A percentile compares a stretch with the other conserved stretches of the same genome.
phyloP scores from a whole-genome alignment of 352 stramenopile genomes.

The Aphanomyces cochlioides region DNA sequence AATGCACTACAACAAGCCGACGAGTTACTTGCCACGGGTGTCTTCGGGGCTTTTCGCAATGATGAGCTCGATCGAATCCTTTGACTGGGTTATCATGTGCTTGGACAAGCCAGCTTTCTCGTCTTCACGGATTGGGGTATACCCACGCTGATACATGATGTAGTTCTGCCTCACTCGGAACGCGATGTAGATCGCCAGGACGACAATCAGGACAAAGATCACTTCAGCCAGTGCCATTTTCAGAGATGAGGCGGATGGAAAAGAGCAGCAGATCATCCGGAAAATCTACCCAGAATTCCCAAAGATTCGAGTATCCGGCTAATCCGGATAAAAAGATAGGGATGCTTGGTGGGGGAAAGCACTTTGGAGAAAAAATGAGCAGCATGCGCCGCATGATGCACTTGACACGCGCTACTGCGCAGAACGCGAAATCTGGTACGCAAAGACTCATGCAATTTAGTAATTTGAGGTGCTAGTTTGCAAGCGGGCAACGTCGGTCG shows the following conservation, averaged over 20 bases:
- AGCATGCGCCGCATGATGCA: conserved; percentile 18
- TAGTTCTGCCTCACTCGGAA: conserved; percentile 25
- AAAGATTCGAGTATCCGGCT: neutral
- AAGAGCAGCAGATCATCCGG: neutral
- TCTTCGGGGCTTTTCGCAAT: conserved; percentile 14
- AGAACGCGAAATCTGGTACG: conserved; percentile 5
- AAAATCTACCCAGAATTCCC: no score
- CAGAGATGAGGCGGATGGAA: neutral
- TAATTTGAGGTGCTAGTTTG: conserved; percentile 22
- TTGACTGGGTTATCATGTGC: conserved; percentile 49
- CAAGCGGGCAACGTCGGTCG: conserved; percentile 16
- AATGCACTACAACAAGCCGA: neutral
- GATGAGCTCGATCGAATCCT: conserved; percentile 51
- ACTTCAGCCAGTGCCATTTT: conserved; percentile 11
- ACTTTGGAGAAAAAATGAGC: neutral
- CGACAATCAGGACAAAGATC: conserved; percentile 6
- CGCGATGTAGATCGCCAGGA: conserved; percentile 18
- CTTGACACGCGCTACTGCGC: neutral
- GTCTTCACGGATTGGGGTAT: conserved; percentile 53
- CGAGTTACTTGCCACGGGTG: neutral
- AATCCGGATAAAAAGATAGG: conserved; percentile 7
- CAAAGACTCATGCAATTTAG: neutral
- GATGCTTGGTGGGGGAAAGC: neutral
- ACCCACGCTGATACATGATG: conserved; percentile 46
- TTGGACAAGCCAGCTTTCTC: conserved; percentile 67